These are phyloP conservation scores for Physaria fendleri DNA, from an alignment of 345 rosid species.

Conservation along the genomic window DNA sequence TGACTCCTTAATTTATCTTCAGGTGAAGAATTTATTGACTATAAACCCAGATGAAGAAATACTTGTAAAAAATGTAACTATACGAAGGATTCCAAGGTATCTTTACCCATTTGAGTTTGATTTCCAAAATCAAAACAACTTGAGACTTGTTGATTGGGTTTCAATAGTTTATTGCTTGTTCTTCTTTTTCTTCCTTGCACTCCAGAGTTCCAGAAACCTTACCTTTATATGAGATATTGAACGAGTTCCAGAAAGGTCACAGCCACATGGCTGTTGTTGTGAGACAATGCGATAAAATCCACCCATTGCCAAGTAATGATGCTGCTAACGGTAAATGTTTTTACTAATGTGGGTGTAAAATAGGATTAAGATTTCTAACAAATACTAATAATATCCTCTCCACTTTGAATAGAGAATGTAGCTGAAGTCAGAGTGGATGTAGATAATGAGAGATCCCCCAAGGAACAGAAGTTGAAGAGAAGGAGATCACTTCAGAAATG, in stretches of 20 bases:
- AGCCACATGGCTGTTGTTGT: slow-evolving; percentile 94
- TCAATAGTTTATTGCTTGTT: background rate
- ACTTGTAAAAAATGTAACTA: slow-evolving; percentile 62
- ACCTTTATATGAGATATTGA: slow-evolving; percentile 81
- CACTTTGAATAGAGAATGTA: slow-evolving; percentile 26
- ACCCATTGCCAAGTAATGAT: background rate
- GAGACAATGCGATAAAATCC: slow-evolving; percentile 33
- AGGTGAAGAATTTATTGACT: slow-evolving; percentile 79
- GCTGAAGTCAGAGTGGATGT: slow-evolving; percentile 52
- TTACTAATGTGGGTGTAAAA: background rate
- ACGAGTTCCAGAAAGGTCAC: slow-evolving; percentile 95
- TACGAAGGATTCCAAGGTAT: slow-evolving; percentile 82
- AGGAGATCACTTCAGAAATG: slow-evolving; percentile 62
- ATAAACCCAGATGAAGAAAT: slow-evolving; percentile 68
- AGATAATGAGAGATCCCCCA: slow-evolving; percentile 36
- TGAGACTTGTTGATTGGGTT: background rate
- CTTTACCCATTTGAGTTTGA: slow-evolving; percentile 1
- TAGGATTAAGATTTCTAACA: background rate
- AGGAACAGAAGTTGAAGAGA: slow-evolving; percentile 37
- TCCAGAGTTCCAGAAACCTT: slow-evolving; percentile 60
- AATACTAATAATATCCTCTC: background rate
- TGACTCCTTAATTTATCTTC: background rate
- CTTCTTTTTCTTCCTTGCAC: background rate
- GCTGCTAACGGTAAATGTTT: background rate
- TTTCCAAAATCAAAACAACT: background rate